These are phyloP conservation scores for Mycocentrospora acerina DNA, from an alignment of 2,329 filamentous ascomycete species.

Conservation along the genomic window DNA sequence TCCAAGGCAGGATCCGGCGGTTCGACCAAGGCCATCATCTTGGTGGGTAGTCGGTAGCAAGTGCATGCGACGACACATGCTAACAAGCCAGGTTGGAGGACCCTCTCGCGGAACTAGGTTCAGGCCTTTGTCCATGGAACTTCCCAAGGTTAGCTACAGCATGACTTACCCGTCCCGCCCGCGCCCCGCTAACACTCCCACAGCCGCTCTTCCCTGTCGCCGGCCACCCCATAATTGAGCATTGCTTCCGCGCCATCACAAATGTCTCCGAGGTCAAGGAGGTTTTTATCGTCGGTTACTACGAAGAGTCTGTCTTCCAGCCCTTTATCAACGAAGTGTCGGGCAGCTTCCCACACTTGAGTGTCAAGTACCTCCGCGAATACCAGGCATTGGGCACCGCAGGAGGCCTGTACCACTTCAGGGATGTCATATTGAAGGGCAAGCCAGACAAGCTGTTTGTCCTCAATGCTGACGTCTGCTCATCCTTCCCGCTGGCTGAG, in stretches of 20 bases:
- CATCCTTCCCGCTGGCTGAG: conserved; percentile 91
- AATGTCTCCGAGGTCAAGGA: conserved; percentile 92
- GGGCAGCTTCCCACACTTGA: conserved; percentile 81
- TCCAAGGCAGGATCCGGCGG: conserved; percentile 37
- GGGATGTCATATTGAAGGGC: conserved; percentile 96
- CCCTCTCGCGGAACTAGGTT: conserved; percentile 95
- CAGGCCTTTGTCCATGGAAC: conserved; percentile 88
- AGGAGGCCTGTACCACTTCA: conserved; percentile 97
- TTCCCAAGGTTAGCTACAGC: conserved; percentile 73
- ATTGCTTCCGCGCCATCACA: conserved; percentile 88
- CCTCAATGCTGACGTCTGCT: conserved; percentile 97
- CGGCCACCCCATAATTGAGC: conserved; percentile 97
- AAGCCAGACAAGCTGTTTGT: conserved; percentile 95
- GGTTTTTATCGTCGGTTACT: conserved; percentile 98
- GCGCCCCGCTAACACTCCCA: conserved; percentile 20
- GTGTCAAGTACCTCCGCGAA: conserved; percentile 94
- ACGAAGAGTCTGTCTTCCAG: conserved; percentile 94
- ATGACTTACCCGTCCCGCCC: conserved; percentile 5
- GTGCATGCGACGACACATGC: conserved; percentile 11
- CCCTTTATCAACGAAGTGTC: conserved; percentile 95
- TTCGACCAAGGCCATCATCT: conserved; percentile 89
- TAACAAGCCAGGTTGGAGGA: conserved; percentile 74
- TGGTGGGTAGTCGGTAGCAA: conserved; percentile 60
- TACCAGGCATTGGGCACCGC: conserved; percentile 96
- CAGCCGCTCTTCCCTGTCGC: conserved; percentile 97